Conservation (phyloP, 1,139 yeast genomes). For the Debaryomyces fabryi region DNA sequence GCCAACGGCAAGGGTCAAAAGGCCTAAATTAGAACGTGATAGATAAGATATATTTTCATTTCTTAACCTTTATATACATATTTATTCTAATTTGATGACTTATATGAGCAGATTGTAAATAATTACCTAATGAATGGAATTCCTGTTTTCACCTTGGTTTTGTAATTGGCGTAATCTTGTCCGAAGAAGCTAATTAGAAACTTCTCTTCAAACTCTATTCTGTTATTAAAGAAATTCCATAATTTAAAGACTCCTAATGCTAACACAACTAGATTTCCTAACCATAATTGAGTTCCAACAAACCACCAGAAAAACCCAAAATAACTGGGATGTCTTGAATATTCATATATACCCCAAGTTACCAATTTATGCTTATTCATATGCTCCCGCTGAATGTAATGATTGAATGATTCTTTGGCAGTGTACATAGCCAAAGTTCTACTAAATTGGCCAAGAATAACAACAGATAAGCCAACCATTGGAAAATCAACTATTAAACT, state of each 20-base stretch:
- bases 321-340: conserved; percentile 85
- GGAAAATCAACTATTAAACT: conserved; percentile 1
- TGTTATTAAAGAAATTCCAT: conserved; percentile 64
- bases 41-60: background rate
- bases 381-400: conserved; percentile 62
- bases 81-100: background rate
- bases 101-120: background rate
- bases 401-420: conserved; percentile 88
- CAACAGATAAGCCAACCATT: conserved; percentile 48
- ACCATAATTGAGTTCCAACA: conserved; percentile 73
- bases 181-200: conserved; percentile 71
- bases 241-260: conserved; percentile 39
- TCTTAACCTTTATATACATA: background rate
- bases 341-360: conserved; percentile 69
- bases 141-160: conserved; percentile 49
- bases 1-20: conserved; percentile 12
- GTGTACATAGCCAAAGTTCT: conserved; percentile 84
- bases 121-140: conserved; percentile 59
- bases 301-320: conserved; percentile 95
- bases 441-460: conserved; percentile 62
- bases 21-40: background rate
- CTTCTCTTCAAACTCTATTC: conserved; percentile 74
- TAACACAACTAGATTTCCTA: conserved; percentile 51
- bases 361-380: conserved; percentile 63
- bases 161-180: conserved; percentile 58